Percentiles rank a stretch among this genome's conserved stretches.
Conservation (phyloP, 441 rosid species). For the Sinapis alba region DNA sequence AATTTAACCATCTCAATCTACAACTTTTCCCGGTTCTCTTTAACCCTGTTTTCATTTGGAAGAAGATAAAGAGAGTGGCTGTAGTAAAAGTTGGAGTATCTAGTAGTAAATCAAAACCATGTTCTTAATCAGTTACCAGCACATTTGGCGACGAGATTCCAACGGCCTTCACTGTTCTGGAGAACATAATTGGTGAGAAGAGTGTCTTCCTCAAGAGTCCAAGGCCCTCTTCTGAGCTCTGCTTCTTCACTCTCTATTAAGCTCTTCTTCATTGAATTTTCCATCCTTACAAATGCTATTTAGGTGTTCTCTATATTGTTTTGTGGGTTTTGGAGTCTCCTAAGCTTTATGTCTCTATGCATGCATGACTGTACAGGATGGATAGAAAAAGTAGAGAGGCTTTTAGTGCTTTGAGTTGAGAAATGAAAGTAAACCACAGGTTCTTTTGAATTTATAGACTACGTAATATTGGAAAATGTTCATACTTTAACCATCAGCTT, state of each 20-base stretch:
- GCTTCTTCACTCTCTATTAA: constrained; percentile 39
- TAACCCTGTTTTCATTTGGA: constrained; percentile 41
- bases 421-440: constrained; percentile 17
- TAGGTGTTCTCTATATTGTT: background rate
- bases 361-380: constrained; percentile 8
- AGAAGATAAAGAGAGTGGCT: background rate
- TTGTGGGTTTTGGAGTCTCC: background rate
- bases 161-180: constrained; percentile 59
- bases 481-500: constrained; percentile 30
- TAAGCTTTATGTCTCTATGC: constrained; percentile 4
- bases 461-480: constrained; percentile 15
- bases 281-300: constrained; percentile 2
- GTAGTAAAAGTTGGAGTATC: background rate
- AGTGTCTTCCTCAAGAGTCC: constrained; percentile 72
- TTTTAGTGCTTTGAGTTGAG: constrained; percentile 23
- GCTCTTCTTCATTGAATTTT: constrained; percentile 9
- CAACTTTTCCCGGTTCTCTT: constrained; percentile 69
- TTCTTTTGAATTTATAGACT: constrained; percentile 24
- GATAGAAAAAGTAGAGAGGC: background rate
- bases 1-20: constrained; percentile 67
- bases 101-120: background rate
- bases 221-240: constrained; percentile 64
- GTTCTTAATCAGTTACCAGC: constrained; percentile 39
- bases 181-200: constrained; percentile 51
- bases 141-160: constrained; percentile 60